Percentiles rank a stretch among this genome's conserved stretches.
These are phyloP conservation scores for Phlegmacium glaucopus DNA, from an alignment of 768 basidiomycete species.

Conservation along the genomic window DNA sequence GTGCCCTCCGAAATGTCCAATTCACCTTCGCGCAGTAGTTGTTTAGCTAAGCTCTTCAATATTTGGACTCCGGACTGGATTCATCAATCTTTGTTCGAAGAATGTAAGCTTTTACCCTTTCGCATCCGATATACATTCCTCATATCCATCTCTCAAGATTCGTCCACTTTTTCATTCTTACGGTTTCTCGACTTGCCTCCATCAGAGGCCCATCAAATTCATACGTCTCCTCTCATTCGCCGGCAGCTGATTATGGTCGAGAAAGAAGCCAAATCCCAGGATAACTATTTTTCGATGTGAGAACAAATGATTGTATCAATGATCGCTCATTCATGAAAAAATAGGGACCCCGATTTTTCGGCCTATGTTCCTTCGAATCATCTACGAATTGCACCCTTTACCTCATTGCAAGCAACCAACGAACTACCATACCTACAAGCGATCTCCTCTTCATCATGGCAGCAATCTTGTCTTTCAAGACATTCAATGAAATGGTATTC, in stretches of 20 bases:
- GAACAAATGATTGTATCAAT: constrained; percentile 1
- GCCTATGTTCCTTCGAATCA: constrained; percentile 31
- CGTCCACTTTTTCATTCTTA: constrained; percentile 77
- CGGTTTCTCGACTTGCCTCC: constrained; percentile 63
- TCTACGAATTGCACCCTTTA: constrained; percentile 31
- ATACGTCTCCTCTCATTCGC: constrained; percentile 56
- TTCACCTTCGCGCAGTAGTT: constrained; percentile 47
- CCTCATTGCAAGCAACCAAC: constrained; percentile 32
- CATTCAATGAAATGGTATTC: constrained; percentile 81
- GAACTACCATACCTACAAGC: constrained; percentile 51
- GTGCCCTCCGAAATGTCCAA: constrained; percentile 56
- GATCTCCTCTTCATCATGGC: constrained; percentile 65
- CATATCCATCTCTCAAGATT: constrained; percentile 15
- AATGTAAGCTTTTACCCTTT: constrained; percentile 40
- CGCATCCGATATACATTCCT: not conserved
- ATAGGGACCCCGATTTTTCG: constrained; percentile 54
- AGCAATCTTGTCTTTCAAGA: constrained; percentile 77
- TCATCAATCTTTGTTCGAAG: constrained; percentile 60
- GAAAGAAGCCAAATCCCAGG: constrained; percentile 36
- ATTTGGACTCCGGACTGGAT: constrained; percentile 92
- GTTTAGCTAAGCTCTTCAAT: constrained; percentile 68
- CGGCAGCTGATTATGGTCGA: constrained; percentile 48
- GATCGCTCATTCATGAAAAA: not conserved
- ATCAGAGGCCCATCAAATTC: constrained; percentile 60
- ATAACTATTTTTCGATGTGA: constrained; percentile 46